Percentiles rank a stretch among this genome's conserved stretches.
Evolutionary conservation across 495 filamentous ascomycete species (phyloP).

Genomic region (Poronia punctata): DNA sequence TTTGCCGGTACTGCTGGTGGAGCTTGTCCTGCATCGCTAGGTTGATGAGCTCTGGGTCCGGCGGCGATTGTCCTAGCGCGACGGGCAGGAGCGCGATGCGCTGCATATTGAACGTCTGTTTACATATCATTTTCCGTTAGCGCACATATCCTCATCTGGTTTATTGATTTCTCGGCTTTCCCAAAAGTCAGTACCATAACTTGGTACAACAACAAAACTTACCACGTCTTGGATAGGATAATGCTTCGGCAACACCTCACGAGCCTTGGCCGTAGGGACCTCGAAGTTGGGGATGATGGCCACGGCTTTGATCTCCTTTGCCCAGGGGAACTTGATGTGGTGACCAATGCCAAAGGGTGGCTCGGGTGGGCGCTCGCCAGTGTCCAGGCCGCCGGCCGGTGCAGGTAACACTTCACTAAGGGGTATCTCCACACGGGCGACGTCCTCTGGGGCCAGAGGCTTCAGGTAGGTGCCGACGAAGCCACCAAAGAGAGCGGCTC

Average conservation of each 20-base stretch:
- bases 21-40: conserved; percentile 96
- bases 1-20: conserved; percentile 88
- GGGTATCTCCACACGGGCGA: conserved; percentile 84
- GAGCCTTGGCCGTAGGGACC: conserved; percentile 79
- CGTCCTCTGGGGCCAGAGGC: conserved; percentile 78
- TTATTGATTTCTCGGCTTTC: too few species aligned
- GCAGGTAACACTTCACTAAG: conserved; percentile 85
- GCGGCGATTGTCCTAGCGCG: conserved; percentile 78
- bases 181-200: too few species aligned
- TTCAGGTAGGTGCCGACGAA: conserved; percentile 94
- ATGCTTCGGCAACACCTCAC: conserved; percentile 66
- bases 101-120: conserved; percentile 94
- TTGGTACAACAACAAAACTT: conserved; percentile 33
- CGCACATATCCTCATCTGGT: too few species aligned
- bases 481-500: conserved; percentile 89
- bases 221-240: conserved; percentile 78
- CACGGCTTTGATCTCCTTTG: conserved; percentile 86
- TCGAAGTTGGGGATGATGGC: conserved; percentile 93
- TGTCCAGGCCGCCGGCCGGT: conserved; percentile 81
- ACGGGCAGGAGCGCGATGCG: conserved; percentile 80
- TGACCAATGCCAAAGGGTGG: conserved; percentile 89
- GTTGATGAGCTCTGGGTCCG: conserved; percentile 89
- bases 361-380: conserved; percentile 71
- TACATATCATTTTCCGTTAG: too few species aligned
- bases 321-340: conserved; percentile 87